These are phyloP conservation scores for Ophiocordyceps robertsii DNA, from an alignment of 2,329 filamentous ascomycete species.

Conservation along the genomic window DNA sequence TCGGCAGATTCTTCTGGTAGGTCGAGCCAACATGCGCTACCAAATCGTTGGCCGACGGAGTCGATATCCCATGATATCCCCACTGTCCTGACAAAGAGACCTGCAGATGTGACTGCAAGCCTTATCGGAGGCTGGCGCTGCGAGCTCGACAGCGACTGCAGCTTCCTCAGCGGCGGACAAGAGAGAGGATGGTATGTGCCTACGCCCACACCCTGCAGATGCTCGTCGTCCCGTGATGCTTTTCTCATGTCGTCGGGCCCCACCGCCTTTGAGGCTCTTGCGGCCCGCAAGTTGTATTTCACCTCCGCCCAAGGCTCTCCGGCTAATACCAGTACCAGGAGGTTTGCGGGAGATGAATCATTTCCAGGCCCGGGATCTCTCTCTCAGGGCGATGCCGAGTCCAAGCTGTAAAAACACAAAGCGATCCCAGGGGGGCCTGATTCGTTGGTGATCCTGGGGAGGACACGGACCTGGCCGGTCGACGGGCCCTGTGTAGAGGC, in stretches of 20 bases:
- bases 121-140: slow-evolving; percentile 65
- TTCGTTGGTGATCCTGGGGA: no score
- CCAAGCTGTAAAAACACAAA: slow-evolving; percentile 18
- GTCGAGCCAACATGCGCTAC: neutral
- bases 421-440: neutral
- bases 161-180: slow-evolving; percentile 63
- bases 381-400: slow-evolving; percentile 13
- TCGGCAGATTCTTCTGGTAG: slow-evolving; percentile 1
- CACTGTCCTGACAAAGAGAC: slow-evolving; percentile 1
- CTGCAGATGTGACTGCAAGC: slow-evolving; percentile 4
- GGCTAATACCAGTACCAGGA: slow-evolving; percentile 15
- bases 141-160: slow-evolving; percentile 70
- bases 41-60: neutral
- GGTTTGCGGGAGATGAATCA: slow-evolving; percentile 43
- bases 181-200: slow-evolving; percentile 75
- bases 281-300: neutral
- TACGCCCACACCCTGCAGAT: neutral
- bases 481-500: no score
- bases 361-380: slow-evolving; percentile 29
- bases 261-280: neutral
- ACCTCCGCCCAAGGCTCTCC: neutral
- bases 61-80: neutral
- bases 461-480: no score
- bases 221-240: neutral
- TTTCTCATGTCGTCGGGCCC: neutral